These are phyloP conservation scores for Mycena capillaripes DNA, from an alignment of 768 basidiomycete genomes.

Conservation along the genomic window DNA sequence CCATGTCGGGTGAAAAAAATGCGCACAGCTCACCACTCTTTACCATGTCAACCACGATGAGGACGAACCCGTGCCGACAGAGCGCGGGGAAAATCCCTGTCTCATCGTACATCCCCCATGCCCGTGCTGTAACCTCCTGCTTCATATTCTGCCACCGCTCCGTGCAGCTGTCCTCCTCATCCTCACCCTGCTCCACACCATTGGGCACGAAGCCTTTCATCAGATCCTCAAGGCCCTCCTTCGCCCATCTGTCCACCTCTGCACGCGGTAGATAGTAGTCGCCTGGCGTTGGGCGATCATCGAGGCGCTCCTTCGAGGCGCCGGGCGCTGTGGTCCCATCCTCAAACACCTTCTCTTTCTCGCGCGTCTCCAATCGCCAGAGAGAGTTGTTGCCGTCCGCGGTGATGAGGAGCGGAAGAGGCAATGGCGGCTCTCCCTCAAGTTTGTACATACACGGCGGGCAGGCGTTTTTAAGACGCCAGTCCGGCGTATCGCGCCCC, in stretches of 20 bases:
- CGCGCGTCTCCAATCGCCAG: not conserved
- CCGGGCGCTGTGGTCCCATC: not conserved
- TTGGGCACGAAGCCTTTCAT: too few relatives aligned
- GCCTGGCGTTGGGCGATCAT: not conserved
- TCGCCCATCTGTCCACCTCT: conserved; percentile 3
- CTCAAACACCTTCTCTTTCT: not conserved
- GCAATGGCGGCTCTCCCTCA: conserved; percentile 45
- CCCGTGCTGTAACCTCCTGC: too few relatives aligned
- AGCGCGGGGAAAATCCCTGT: too few relatives aligned
- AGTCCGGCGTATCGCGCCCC: too few relatives aligned
- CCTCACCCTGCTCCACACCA: too few relatives aligned
- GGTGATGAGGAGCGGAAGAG: conserved; percentile 39
- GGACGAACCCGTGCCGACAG: conserved; percentile 50
- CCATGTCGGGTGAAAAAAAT: too few relatives aligned
- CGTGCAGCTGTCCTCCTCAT: too few relatives aligned
- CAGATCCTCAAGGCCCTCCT: too few relatives aligned
- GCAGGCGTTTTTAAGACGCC: too few relatives aligned
- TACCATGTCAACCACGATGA: conserved; percentile 50
- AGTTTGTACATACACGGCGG: conserved; percentile 52
- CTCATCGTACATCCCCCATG: too few relatives aligned
- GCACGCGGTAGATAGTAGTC: not conserved
- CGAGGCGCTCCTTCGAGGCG: conserved; percentile 44
- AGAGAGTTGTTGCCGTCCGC: conserved; percentile 49
- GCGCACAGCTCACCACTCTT: conserved; percentile 53
- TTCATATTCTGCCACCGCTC: too few relatives aligned